Evolutionary conservation across 805 yeast genomes (phyloP).

Genomic region (Wickerhamomyces rabaulensis): DNA sequence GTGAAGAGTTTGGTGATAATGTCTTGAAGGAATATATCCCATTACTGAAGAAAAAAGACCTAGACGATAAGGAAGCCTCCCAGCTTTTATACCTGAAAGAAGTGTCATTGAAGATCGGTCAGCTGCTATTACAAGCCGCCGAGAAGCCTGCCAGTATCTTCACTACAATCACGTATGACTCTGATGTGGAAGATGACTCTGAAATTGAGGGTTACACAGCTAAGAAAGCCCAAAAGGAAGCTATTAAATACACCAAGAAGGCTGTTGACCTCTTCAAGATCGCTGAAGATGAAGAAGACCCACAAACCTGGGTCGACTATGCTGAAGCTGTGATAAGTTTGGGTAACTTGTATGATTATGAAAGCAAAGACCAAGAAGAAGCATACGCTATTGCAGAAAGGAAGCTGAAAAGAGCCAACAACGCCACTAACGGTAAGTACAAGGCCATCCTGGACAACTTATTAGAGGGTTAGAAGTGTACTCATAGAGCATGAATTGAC

Average conservation of each 20-base stretch:
- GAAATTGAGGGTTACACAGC: constrained; percentile 22
- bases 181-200: constrained; percentile 34
- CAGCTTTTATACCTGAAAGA: constrained; percentile 28
- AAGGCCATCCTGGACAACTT: constrained; percentile 58
- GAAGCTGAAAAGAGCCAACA: constrained; percentile 65
- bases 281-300: constrained; percentile 68
- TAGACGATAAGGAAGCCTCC: constrained; percentile 14
- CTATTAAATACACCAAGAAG: constrained; percentile 39
- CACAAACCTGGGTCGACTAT: constrained; percentile 73
- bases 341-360: constrained; percentile 68
- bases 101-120: constrained; percentile 52
- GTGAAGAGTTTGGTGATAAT: constrained; percentile 19
- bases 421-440: constrained; percentile 73
- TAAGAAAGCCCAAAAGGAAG: constrained; percentile 42
- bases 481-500: neutral
- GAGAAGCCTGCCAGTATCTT: constrained; percentile 53
- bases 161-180: constrained; percentile 54
- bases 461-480: constrained; percentile 13
- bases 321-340: constrained; percentile 83
- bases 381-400: constrained; percentile 66
- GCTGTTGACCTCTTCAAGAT: constrained; percentile 55
- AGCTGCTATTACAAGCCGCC: constrained; percentile 57
- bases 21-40: constrained; percentile 11
- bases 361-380: constrained; percentile 60
- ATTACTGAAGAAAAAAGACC: constrained; percentile 9